Evolutionary conservation across 495 filamentous ascomycete species (phyloP), one percentile per base, ranked within the genome.

Genomic region (Mytilinidion resinicola): DNA sequence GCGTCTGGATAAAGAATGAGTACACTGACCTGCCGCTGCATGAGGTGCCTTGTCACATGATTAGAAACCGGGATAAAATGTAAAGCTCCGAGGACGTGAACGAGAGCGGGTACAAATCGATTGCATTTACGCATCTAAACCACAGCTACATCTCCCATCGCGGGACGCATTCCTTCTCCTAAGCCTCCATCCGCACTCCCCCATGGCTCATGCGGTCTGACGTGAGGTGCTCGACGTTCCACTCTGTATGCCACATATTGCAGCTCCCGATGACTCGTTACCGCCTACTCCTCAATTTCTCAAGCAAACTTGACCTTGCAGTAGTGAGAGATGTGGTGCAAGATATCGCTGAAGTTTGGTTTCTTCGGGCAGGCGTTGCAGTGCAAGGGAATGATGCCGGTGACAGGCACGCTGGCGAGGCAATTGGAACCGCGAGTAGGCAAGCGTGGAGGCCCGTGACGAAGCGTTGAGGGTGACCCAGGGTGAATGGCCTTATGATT

Each of bases 331-430:
- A 96, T 72, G 68, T 96, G 91, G 65, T 96, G 91, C 14, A 90
- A 95, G 37, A 88, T 72, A 67, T 96, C 91, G 51, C 90, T 93
- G 72, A 95, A 96, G 39, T 68, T 74, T 9, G 89, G 87, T 53
- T 78, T 81, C 61, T 86, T 87, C 5, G 85, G 83, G 70, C 91
- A 96, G 62, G 92, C 82, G 57, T 75, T 85, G 80, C 91, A 96
- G 61, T 79, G 73, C 34, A 96, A 80, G 43, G 84, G 80, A 61
- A 90, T 79, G 52, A 17, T 30, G 51, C 34, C 48, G 9, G n/a
- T 53, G 53, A 64, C 35, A 19, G 64, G 49, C 64, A 69, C 64
- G 54, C 48, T 57, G 49, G 54, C 34, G 39, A 37, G 51, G 30
- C 43, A 57, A 57, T 55, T 41, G 14, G 47, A n/a, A 44, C 19